Evolutionary conservation across 371 early-diverging fungal species (phyloP).

Genomic region (Furculomyces boomerangus): DNA sequence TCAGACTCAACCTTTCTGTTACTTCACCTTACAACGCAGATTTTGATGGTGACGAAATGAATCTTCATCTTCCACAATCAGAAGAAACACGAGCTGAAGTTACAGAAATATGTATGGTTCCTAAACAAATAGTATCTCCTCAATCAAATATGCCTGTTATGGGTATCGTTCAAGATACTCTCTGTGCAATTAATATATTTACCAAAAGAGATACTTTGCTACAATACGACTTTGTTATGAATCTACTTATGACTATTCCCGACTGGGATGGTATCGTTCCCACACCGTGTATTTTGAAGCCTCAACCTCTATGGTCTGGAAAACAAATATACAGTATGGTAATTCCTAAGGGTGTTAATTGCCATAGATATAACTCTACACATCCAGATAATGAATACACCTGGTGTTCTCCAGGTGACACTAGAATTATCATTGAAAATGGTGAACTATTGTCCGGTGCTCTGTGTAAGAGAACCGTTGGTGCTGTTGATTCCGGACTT

Average conservation of each 20-base stretch:
- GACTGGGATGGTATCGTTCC: slow-evolving; percentile 93
- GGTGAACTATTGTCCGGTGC: slow-evolving; percentile 91
- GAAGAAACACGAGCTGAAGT: slow-evolving; percentile 92
- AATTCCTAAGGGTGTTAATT: slow-evolving; percentile 85
- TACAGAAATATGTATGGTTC: slow-evolving; percentile 91
- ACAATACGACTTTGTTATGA: slow-evolving; percentile 82
- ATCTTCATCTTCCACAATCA: slow-evolving; percentile 98
- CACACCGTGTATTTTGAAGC: slow-evolving; percentile 87
- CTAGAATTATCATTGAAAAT: slow-evolving; percentile 83
- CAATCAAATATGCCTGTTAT: slow-evolving; percentile 98
- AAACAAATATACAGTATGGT: slow-evolving; percentile 93
- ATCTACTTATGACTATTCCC: slow-evolving; percentile 86
- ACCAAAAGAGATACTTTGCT: slow-evolving; percentile 92
- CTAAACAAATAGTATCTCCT: slow-evolving; percentile 95
- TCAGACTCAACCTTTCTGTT: slow-evolving; percentile 96
- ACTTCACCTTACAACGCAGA: slow-evolving; percentile 99
- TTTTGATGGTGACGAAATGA: slow-evolving; percentile 99
- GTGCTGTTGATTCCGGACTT: slow-evolving; percentile 80
- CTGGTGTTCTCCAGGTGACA: slow-evolving; percentile 72
- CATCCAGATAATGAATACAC: slow-evolving; percentile 48
- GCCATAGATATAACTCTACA: slow-evolving; percentile 20
- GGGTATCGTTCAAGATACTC: slow-evolving; percentile 99
- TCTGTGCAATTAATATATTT: slow-evolving; percentile 93
- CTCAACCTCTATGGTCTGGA: slow-evolving; percentile 95
- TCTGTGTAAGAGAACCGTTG: slow-evolving; percentile 96